A percentile compares a stretch with the other conserved stretches of the same genome.
Conservation (phyloP, 1,284 basidiomycete species). For the Mycena sp. region DNA sequence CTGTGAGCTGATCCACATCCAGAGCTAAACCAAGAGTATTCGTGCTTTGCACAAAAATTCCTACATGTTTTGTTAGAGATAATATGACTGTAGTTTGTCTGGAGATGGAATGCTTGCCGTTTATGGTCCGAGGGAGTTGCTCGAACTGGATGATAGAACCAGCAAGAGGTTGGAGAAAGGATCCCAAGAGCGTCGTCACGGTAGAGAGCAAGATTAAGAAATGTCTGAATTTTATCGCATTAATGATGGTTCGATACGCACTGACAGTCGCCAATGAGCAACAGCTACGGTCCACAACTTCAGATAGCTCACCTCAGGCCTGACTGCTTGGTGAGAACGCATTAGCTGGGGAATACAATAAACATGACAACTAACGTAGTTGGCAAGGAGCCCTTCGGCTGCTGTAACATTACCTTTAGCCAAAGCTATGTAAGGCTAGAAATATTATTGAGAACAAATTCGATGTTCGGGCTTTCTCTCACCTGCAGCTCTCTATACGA, state of each 20-base stretch:
- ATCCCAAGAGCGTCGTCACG: conserved; percentile 7
- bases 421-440: conserved; percentile 67
- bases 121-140: conserved; percentile 44
- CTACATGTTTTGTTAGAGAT: not conserved
- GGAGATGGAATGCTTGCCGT: conserved; percentile 38
- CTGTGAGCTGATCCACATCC: conserved; percentile 51
- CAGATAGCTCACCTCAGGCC: conserved; percentile 13
- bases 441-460: no score
- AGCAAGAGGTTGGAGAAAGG: conserved; percentile 44
- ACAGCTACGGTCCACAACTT: conserved; percentile 19
- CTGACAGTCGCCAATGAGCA: not conserved
- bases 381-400: conserved; percentile 62
- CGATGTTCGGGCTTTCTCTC: no score
- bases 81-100: not conserved
- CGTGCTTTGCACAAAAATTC: conserved; percentile 46
- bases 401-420: conserved; percentile 59
- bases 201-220: not conserved
- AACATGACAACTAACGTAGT: conserved; percentile 58
- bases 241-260: conserved; percentile 55
- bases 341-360: not conserved
- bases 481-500: conserved; percentile 59
- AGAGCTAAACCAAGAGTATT: conserved; percentile 53
- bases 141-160: conserved; percentile 62
- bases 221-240: conserved; percentile 40
- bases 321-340: not conserved